Base-by-base conservation (phyloP, 768 basidiomycete species). In the Phaffia tasmanica region DNA sequence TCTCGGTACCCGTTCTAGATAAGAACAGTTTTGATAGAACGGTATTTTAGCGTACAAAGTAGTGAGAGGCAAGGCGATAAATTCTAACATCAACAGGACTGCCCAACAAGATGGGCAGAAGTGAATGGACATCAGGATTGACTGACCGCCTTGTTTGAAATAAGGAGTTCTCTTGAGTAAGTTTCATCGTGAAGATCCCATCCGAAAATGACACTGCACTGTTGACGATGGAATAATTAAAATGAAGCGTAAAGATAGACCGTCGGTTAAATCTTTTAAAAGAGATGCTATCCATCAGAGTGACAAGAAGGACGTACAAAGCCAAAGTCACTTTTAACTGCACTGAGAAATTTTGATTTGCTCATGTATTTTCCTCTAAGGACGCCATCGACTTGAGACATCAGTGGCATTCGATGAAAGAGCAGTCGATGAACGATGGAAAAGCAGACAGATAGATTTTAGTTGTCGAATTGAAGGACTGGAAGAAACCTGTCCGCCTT, bases 311-410 rank as follows among this genome's bases (percentile, higher is more conserved):
- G 23, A 79, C 86, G 72, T 68, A 88, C 89, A 93, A 97, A 95
- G 6, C 90, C 89, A 74, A 95, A 94, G 0, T 90, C 90, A 49
- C 65, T 55, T 59, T 85, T 82, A 9, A 81, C 87, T 0, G 89
- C 86, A 58, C 84, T 84, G 46, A 95, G 74, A 74, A 98, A 95
- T 78, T 98, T 98, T 60, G 85, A 81, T 77, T 88, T 95, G 19
- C 87, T 88, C 90, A 95, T 75, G 66, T 86, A 88, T 77, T 97
- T 97, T n/a, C 94, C 94, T 42, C 94, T 82, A 19, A 95, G 80
- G 15, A 97, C 85, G 32, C 94, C 94, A 76, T 98, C 94, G 47
- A 93, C 90, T 92, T 70, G 18, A 63, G 29, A 61, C 53, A 27
- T 57, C 19, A 27, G 48, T 62, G 23, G 9, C 23, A 47, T 2